These are phyloP conservation scores for Rhodotorula kratochvilovae DNA, from an alignment of 768 basidiomycete species.

Conservation along the genomic window DNA sequence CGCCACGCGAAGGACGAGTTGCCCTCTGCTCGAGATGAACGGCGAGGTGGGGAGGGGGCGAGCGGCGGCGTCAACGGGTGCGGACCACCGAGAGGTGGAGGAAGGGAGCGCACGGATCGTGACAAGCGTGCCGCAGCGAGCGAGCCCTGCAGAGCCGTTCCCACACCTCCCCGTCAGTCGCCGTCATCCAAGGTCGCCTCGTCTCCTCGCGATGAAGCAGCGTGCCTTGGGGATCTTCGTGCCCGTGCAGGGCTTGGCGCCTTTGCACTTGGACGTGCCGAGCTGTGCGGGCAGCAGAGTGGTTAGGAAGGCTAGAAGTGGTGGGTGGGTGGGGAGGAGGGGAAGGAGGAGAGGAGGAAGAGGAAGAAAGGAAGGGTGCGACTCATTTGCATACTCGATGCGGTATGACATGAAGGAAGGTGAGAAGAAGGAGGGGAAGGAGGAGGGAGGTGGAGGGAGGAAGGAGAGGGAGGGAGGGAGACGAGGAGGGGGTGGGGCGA, in stretches of 20 bases:
- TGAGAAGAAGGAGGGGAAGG: background rate
- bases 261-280: background rate
- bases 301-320: background rate
- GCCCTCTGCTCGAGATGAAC: slow-evolving; percentile 5
- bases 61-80: background rate
- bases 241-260: slow-evolving; percentile 52
- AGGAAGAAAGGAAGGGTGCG: background rate
- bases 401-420: slow-evolving; percentile 4
- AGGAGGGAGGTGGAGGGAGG: background rate
- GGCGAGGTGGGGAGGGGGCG: no score
- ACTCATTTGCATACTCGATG: slow-evolving; percentile 16
- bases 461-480: background rate
- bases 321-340: no score
- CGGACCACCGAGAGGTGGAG: background rate
- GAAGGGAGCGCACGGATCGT: slow-evolving; percentile 8
- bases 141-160: background rate
- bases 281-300: slow-evolving; percentile 1
- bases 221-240: slow-evolving; percentile 64
- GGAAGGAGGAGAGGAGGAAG: background rate
- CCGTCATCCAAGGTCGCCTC: no score
- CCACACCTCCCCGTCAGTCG: background rate
- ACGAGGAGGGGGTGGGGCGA: background rate
- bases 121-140: slow-evolving; percentile 3
- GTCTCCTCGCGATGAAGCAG: no score
- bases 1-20: slow-evolving; percentile 57